phyloP scores from a whole-genome alignment of 176 grass and related monocot species.

The Aechmea fasciata region DNA sequence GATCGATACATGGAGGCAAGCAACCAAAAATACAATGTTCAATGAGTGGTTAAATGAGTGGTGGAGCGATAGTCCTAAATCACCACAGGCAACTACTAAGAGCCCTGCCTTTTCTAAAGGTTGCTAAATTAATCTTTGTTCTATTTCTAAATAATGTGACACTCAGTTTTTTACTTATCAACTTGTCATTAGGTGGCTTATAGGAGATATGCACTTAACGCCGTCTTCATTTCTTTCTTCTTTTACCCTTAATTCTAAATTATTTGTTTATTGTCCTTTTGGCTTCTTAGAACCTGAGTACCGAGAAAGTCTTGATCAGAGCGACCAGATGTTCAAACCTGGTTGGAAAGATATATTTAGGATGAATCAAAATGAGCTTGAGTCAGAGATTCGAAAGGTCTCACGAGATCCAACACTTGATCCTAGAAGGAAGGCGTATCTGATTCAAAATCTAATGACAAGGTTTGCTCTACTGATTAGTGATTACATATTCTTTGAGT shows the following conservation, averaged over 20 bases:
- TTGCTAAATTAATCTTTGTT: constrained; percentile 8
- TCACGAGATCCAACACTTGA: constrained; percentile 82
- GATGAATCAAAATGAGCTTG: constrained; percentile 89
- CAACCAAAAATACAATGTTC: constrained; percentile 84
- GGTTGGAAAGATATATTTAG: constrained; percentile 95
- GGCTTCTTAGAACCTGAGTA: background rate
- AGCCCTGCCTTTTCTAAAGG: constrained; percentile 31
- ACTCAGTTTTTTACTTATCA: background rate
- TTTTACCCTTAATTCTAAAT: constrained; percentile 20
- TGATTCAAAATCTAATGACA: constrained; percentile 97
- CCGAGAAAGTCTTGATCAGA: constrained; percentile 49
- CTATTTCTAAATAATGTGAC: background rate
- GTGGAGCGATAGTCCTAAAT: constrained; percentile 46
- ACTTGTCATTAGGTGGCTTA: background rate
- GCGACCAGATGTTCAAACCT: constrained; percentile 69
- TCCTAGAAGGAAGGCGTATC: constrained; percentile 77
- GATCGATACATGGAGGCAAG: constrained; percentile 78
- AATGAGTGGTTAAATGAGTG: constrained; percentile 87
- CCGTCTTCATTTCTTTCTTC: constrained; percentile 2
- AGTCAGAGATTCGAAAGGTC: constrained; percentile 78
- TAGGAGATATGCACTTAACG: background rate
- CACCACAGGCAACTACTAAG: constrained; percentile 27
- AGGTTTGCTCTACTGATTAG: constrained; percentile 29
- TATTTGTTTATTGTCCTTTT: background rate
- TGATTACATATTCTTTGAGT: background rate